Base-by-base conservation (phyloP, 306 rosid genomes). In the Vigna angularis region DNA sequence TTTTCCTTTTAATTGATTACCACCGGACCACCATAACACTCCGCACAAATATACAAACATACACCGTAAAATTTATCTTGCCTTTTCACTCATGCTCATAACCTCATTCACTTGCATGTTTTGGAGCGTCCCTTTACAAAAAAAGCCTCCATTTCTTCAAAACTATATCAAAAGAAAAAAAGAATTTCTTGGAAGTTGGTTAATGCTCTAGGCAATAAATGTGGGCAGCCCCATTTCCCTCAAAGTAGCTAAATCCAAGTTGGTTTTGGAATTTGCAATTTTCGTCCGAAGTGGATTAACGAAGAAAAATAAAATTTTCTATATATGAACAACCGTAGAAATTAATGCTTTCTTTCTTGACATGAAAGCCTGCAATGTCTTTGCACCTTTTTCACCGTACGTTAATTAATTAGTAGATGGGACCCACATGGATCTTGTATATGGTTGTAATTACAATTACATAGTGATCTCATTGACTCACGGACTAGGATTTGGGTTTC, bases 1-100 rank as follows among this genome's bases (percentile, higher is more conserved):
- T 85, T 83, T 79, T 53, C 65, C 83, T 78, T 87, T 80, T 73
- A 83, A 83, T 76, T 84, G 87, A 80, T 75, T 77, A 80, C 87
- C 86, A 84, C 63, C 91, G 98, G 98, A 89, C 98, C 98, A 93
- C 96, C 81, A 84, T 64, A 78, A 87, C 98, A 90, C 92, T 83
- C 64, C 32, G 92, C 92, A 84, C 97, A 89, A 70, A 79, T 88
- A 75, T 78, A 86, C 93, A 92, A 28, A 85, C 50, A 90, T 28
- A 85, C 50, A 50, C 77, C 81, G 56, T 79, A 80, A 80, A 64
- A 87, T 86, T 86, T 81, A 79, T 84, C 77, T 83, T 82, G 26
- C 88, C 93, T 89, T 94, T 90, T 82, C 84, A 78, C 88, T 90
- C 91, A 87, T 86, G 93, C 93, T 86, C 74, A 57, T 58, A 66